Percentiles rank a stretch among this genome's conserved stretches.
phyloP scores from a whole-genome alignment of 768 basidiomycete species.

The Lepiota venenata region DNA sequence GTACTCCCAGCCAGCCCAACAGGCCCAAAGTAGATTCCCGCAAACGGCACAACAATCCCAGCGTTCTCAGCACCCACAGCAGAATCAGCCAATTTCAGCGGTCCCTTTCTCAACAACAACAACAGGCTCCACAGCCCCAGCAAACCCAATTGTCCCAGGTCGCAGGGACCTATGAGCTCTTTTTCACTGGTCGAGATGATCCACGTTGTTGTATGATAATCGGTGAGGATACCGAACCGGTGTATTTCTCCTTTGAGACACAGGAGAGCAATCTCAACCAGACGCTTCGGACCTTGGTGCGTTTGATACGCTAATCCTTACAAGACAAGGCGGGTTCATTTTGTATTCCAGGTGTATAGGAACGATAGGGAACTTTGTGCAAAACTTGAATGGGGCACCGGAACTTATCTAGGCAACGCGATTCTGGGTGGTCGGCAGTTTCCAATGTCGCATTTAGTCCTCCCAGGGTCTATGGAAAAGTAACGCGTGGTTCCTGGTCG shows the following conservation, averaged over 20 bases:
- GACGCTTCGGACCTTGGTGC: conserved; percentile 48
- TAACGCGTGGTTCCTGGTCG: conserved; percentile 25
- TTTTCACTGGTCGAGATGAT: conserved; percentile 69
- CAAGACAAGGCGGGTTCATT: conserved; percentile 10
- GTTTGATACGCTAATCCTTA: conserved; percentile 18
- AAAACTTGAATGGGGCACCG: conserved; percentile 46
- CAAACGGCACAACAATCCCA: background rate
- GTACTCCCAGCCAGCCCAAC: conserved; percentile 3
- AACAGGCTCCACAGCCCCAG: background rate
- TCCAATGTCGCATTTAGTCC: conserved; percentile 62
- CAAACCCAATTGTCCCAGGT: conserved; percentile 11
- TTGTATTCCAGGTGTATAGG: conserved; percentile 32
- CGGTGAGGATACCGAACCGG: conserved; percentile 53
- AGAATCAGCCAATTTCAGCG: background rate
- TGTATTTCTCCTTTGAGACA: conserved; percentile 70
- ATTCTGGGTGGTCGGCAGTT: conserved; percentile 51
- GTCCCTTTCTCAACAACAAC: background rate
- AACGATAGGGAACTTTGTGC: conserved; percentile 49
- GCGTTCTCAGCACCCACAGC: conserved; percentile 1
- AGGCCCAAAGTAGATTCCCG: background rate
- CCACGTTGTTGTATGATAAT: conserved; percentile 68
- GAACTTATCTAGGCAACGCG: conserved; percentile 53
- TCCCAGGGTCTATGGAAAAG: conserved; percentile 48
- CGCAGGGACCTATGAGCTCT: conserved; percentile 49
- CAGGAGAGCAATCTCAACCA: conserved; percentile 37